Conservation (phyloP, 202 grass and related monocot genomes). For the Setaria italica region DNA sequence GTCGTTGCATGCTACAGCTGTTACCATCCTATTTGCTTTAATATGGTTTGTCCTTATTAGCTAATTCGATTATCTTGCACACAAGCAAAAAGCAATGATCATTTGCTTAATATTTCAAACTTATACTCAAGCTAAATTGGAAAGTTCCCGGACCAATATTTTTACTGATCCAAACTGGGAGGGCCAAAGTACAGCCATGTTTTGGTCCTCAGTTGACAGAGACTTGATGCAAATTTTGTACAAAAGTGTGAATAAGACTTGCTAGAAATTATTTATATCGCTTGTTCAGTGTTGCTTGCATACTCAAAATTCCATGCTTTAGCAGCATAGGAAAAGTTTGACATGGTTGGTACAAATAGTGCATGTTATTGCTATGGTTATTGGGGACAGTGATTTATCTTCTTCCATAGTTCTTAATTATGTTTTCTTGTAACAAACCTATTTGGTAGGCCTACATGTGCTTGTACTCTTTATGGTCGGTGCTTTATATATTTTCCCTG, state of each 20-base stretch:
- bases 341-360: constrained; percentile 9
- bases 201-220: neutral
- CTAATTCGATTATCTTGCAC: neutral
- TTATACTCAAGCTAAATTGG: neutral
- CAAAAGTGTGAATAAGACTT: neutral
- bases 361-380: neutral
- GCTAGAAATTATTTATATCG: neutral
- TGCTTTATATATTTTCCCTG: neutral
- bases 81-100: neutral
- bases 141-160: neutral
- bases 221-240: neutral
- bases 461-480: constrained; percentile 11
- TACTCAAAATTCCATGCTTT: constrained; percentile 24
- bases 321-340: neutral
- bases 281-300: neutral
- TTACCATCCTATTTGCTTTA: neutral
- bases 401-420: constrained; percentile 14
- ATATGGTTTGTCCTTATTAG: neutral
- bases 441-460: constrained; percentile 25
- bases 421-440: constrained; percentile 16
- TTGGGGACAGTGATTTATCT: constrained; percentile 15
- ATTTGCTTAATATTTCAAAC: neutral
- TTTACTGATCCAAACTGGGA: neutral
- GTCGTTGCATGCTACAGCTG: neutral
- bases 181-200: neutral